Evolutionary conservation across 2,329 filamentous ascomycete species (phyloP).

Genomic region (Hypoxylon sp.): DNA sequence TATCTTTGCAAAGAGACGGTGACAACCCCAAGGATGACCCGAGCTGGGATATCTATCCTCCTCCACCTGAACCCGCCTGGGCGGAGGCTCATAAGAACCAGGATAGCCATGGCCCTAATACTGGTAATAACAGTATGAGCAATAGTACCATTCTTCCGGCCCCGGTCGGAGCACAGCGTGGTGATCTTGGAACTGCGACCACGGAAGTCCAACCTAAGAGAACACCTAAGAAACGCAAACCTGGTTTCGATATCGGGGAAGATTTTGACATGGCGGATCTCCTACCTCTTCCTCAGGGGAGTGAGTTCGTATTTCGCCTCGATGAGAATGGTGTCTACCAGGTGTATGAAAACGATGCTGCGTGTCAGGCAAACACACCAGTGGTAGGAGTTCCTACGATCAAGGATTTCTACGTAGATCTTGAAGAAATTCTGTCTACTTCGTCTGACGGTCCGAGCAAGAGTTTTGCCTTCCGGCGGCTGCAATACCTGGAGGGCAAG

Average conservation of each 20-base stretch:
- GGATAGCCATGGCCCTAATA: constrained; percentile 53
- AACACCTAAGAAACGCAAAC: constrained; percentile 77
- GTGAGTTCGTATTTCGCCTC: constrained; percentile 80
- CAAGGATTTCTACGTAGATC: constrained; percentile 94
- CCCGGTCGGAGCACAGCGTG: constrained; percentile 49
- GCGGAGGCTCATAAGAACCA: constrained; percentile 63
- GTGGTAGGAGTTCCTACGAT: constrained; percentile 89
- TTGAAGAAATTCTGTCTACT: constrained; percentile 87
- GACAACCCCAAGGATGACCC: constrained; percentile 91
- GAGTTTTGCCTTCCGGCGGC: constrained; percentile 92
- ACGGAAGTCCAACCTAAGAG: constrained; percentile 56
- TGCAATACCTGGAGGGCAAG: constrained; percentile 96
- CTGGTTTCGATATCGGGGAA: constrained; percentile 89
- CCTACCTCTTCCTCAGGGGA: constrained; percentile 77
- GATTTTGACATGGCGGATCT: constrained; percentile 89
- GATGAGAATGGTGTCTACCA: constrained; percentile 92
- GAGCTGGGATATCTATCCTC: constrained; percentile 89
- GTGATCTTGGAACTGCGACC: constrained; percentile 49
- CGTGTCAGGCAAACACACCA: constrained; percentile 73
- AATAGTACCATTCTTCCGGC: constrained; percentile 60
- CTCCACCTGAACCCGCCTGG: constrained; percentile 93
- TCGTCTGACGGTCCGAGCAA: constrained; percentile 97
- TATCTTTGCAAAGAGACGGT: constrained; percentile 83
- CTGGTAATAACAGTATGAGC: constrained; percentile 59
- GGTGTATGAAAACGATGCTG: constrained; percentile 80